Base-by-base conservation (phyloP, 768 basidiomycete species). In the Mycena leptocephala region DNA sequence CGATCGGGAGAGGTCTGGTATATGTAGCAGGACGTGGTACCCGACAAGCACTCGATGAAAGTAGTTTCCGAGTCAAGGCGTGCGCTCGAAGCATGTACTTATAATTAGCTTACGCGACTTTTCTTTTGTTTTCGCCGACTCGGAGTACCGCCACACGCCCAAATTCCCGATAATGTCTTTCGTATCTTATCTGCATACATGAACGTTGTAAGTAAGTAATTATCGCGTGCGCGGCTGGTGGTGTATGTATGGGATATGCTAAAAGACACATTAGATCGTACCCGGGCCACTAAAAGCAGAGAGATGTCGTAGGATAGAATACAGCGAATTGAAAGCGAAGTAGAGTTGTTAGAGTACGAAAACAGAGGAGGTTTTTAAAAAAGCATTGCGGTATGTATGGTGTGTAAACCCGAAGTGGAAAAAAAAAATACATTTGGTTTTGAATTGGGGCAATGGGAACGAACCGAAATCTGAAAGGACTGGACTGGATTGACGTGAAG, bases 261-360 rank as follows among this genome's bases (percentile, higher is more conserved):
- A 66, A 41, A 56, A 33, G 26, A 72, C 75, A 70, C 67, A 76
- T 76, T 76, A 76, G 71, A 61, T 59, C 10, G 13, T 66, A 58
- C 59, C 64, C 71, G 26, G 41, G 46, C 66, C 13, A 48, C 68
- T 66, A 56, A 71, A 72, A 77, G 43, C 59, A 74, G 30, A 41
- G 48, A 58, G 33, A 74, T 74, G 26, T 14, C 22, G 30, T 58
- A 33, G 58, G 33, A 28, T 65, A 51, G 75, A 65, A 74, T 69
- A 79, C 43, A 64, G 51, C 51, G 66, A 35, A 33, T 32, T 53
- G 39, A 74, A 74, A 56, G 75, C 67, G 69, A 72, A 76, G 22
- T 20, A 24, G 5, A 51, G 59, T 18, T 39, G 26, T 37, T 62
- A 62, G 59, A 39, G 35, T 61, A 62, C 59, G 59, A 62, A 59